Conservation (phyloP, 2,329 filamentous ascomycete species). For the Parasarocladium wereldwijsianum region DNA sequence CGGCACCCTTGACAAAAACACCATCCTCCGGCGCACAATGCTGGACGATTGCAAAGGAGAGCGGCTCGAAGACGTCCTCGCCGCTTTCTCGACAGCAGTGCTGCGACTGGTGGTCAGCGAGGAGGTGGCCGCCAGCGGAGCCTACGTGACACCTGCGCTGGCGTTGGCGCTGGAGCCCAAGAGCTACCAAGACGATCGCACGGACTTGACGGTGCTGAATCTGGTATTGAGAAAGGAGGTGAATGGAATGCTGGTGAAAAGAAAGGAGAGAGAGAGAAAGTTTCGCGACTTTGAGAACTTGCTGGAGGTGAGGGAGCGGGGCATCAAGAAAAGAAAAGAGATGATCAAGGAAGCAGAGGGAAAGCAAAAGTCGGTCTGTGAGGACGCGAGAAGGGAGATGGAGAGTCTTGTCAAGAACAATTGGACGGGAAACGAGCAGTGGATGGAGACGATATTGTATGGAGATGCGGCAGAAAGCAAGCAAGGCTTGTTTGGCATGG, state of each 20-base stretch:
- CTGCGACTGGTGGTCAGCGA: constrained; percentile 51
- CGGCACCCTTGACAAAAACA: constrained; percentile 65
- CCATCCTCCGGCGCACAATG: constrained; percentile 81
- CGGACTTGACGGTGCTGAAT: constrained; percentile 47
- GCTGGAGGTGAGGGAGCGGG: constrained; percentile 46
- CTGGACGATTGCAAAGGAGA: constrained; percentile 92
- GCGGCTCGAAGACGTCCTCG: constrained; percentile 72
- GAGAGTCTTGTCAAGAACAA: constrained; percentile 51
- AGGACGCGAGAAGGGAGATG: constrained; percentile 31
- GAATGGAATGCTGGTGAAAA: constrained; percentile 39
- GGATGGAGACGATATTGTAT: constrained; percentile 56
- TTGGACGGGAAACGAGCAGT: constrained; percentile 65
- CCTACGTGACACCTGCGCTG: constrained; percentile 34
- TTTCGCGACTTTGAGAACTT: constrained; percentile 51
- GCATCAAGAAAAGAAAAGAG: constrained; percentile 39
- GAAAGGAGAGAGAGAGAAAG: constrained; percentile 39
- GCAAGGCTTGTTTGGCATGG: constrained; percentile 48
- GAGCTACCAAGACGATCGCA: constrained; percentile 39
- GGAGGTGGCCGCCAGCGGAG: constrained; percentile 19
- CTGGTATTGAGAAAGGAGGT: constrained; percentile 61
- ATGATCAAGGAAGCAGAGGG: constrained; percentile 17
- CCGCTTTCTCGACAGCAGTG: constrained; percentile 71
- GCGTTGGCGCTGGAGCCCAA: constrained; percentile 43
- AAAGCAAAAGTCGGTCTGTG: constrained; percentile 20
- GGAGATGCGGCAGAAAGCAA: constrained; percentile 41